A percentile compares a stretch with the other conserved stretches of the same genome.
phyloP scores from a whole-genome alignment of 495 filamentous ascomycete genomes.

The Penicillium pulvis region DNA sequence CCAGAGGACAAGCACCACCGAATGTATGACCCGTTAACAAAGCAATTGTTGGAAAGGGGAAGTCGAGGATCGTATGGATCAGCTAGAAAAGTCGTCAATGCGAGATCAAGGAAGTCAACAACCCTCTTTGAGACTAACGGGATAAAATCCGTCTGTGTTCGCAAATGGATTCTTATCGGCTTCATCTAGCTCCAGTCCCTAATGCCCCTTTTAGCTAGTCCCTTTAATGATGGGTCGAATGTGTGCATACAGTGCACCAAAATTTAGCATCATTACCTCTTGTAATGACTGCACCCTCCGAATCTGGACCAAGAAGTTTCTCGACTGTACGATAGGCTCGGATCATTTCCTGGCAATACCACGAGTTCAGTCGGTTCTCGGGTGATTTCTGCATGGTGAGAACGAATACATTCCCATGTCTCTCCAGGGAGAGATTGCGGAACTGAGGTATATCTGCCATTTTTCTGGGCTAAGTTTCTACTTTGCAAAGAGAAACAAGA shows the following conservation, averaged over 20 bases:
- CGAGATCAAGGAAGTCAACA: neutral
- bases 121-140: slow-evolving; percentile 19
- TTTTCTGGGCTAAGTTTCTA: neutral
- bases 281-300: slow-evolving; percentile 50
- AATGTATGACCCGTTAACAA: slow-evolving; percentile 55
- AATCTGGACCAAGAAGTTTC: slow-evolving; percentile 37
- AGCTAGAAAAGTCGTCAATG: slow-evolving; percentile 25
- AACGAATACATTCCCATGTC: slow-evolving; percentile 46
- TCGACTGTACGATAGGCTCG: slow-evolving; percentile 46
- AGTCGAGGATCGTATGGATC: slow-evolving; percentile 53
- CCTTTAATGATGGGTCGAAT: neutral
- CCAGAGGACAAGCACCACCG: slow-evolving; percentile 50
- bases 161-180: slow-evolving; percentile 48
- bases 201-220: slow-evolving; percentile 1
- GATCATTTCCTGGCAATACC: slow-evolving; percentile 52
- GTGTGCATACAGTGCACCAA: slow-evolving; percentile 44
- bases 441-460: slow-evolving; percentile 32
- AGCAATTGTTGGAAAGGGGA: slow-evolving; percentile 54
- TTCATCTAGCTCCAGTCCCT: slow-evolving; percentile 53
- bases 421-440: slow-evolving; percentile 29
- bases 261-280: slow-evolving; percentile 52
- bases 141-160: slow-evolving; percentile 53
- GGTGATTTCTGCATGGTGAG: slow-evolving; percentile 53
- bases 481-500: too few species aligned
- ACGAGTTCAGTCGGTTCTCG: slow-evolving; percentile 50